Evolutionary conservation across 306 rosid genomes (phyloP), one percentile per base, ranked within the genome.

Genomic region (Dalbergia oliveri): DNA sequence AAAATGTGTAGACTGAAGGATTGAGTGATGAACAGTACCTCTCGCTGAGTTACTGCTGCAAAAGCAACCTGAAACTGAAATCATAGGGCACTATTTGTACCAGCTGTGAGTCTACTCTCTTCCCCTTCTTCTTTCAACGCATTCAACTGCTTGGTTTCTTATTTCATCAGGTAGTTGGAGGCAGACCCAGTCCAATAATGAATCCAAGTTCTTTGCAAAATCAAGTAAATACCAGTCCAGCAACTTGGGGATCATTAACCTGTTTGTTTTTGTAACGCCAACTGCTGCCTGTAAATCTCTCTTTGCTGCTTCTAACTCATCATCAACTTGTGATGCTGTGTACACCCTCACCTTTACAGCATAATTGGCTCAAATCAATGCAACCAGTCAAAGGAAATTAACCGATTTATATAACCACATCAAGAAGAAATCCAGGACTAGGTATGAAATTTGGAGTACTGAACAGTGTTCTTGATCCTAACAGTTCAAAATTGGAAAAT

Each of bases 201-300:
- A 88, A 57, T 90, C 97, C 85, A 91, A 66, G 84, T 95, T 97
- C 88, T 95, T 93, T 21, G 97, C 98, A 77, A 95, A 95, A 83
- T 95, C 99, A 35, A 93, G 93, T 44, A 87, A 85, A 79, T 95
- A 95, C 99, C 99, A 93, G 67, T 95, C 98, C 84, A 95, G 57
- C 10, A 95, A 84, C 84, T 95, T 95, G 8, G 99, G 99, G 26
- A 95, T 80, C 56, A 88, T 81, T 61, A 95, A 39, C 82, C 89
- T 91, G 82, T 89, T 91, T 41, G 86, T 60, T 77, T 77, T 85
- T 71, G 97, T 84, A 49, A 93, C 76, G 39, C 98, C 99, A 76
- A 95, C 84, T 35, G 97, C 81, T 75, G 99, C 99, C 62, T 90
- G 91, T 84, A 95, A 81, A 12, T 95, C 99, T 79, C 88, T 93